Evolutionary conservation across 2,329 filamentous ascomycete species (phyloP), one percentile per base, ranked within the genome.

Genomic region (Scedosporium dehoogii): DNA sequence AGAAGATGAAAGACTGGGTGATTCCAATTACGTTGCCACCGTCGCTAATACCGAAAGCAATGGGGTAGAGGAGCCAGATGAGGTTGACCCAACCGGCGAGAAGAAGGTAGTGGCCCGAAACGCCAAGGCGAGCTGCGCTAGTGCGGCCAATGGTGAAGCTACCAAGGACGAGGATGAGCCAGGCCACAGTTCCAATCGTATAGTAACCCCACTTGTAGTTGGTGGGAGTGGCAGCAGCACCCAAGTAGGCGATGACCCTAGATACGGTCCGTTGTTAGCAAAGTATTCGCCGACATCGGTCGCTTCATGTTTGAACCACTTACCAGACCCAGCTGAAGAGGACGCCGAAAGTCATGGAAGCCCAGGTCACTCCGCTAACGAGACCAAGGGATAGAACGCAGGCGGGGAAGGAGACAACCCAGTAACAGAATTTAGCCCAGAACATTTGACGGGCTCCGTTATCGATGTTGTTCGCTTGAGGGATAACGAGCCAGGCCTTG

Each of bases 191-290:
- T 65, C 81, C 81, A 63, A 83, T 81, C 65, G 72, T 76, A 68
- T 73, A 84, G 74, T 82, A 85, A 5, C 82, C 82, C 81, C 81
- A 84, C 71, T 83, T 83, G 72, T 84, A 84, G 66, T 72, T 75
- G 58, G 76, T 76, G 6, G 68, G 63, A 3, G 79, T 81, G 70
- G 77, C 79, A 60, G 81, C 79, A 23, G 73, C 74, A 60, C 76
- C 73, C 33, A 84, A 75, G 68, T 82, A 83, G 23, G 73, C 72
- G 18, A 55, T 25, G 6, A 55, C 51, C 51, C 51, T 71, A 38
- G 33, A 38, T 38, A 38, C 10, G 1, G 10, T 38, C 33, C 9
- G 10, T 6, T 10, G 33, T 38, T 38, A 38, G 33, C 33, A 38
- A 38, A 38, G 33, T 14, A 38, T 38, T 38, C 33, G 33, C 14